phyloP scores from a whole-genome alignment of 139 green algal species.

The Coelastrella sp. region DNA sequence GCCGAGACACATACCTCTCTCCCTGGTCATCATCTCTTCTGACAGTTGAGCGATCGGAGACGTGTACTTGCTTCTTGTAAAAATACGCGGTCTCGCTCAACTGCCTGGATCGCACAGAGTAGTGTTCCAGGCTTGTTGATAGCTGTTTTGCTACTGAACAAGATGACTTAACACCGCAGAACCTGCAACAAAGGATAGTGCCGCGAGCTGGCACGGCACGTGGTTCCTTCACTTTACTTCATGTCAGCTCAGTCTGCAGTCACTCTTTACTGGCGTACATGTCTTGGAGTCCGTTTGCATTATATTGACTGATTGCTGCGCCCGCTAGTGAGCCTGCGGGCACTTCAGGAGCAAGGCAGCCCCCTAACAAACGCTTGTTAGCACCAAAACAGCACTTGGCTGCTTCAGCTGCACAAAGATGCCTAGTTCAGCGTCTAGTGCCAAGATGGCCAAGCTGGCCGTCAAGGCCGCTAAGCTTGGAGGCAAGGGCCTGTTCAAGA shows the following conservation, averaged over 20 bases:
- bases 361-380: background rate
- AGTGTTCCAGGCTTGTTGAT: too few species aligned
- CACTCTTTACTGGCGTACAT: background rate
- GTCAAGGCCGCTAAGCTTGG: conserved; percentile 41
- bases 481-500: conserved; percentile 37
- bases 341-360: background rate
- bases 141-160: too few species aligned
- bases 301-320: too few species aligned
- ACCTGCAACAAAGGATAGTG: background rate
- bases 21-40: too few species aligned
- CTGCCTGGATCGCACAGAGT: too few species aligned
- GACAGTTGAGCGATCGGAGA: background rate
- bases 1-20: too few species aligned
- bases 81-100: background rate
- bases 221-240: background rate
- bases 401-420: background rate
- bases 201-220: background rate
- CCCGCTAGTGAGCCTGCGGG: too few species aligned
- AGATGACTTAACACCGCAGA: too few species aligned
- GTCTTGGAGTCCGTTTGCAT: too few species aligned
- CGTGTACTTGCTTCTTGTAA: background rate
- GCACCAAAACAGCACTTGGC: background rate
- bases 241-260: background rate
- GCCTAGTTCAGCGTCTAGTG: background rate
- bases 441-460: conserved; percentile 13